Evolutionary conservation across 2,329 filamentous ascomycete genomes (phyloP), one percentile per base, ranked within the genome.

Genomic region (Penicillium crustosum): DNA sequence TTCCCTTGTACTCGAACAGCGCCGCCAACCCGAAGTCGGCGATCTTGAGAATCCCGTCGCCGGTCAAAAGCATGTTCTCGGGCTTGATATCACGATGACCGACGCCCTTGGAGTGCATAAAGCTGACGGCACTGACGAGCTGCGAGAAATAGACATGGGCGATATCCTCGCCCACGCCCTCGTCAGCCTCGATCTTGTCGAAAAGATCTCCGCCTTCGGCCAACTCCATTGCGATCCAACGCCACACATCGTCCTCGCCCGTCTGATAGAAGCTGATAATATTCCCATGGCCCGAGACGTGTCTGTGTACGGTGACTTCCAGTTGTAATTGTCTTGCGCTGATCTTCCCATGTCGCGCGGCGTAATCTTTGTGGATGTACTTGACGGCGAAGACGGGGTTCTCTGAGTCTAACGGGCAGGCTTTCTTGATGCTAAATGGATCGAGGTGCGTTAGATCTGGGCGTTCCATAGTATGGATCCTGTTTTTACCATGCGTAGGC

Each of bases 101-200:
- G 15, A 99, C 90, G 21, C 94, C 94, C 75, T 94, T 97, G 35
- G 90, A 91, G 77, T 99, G 94, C 84, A 97, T 95, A 78, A 93
- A 99, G 70, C 89, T 89, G 61, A 97, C 90, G 9, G 93, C 94
- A 71, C 87, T 87, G 67, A 97, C 84, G 61, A 99, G 84, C 77
- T 99, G 94, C 3, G 88, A 84, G 74, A 99, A 99, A 79, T 97
- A 99, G 61, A 97, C 86, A 73, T 99, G 95, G 35, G 94, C 93
- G 71, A 99, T 91, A 72, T 97, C 91, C 74, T 96, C 87, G 7
- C 89, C 86, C n/a, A 97, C 91, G 48, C 94, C 94, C 44, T 93
- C 90, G 74, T 99, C 94, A 19, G 94, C 93, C 78, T 99, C 95
- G 67, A 99, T 97, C 81, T 99, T 99, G 85, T 99, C 94, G 75